Evolutionary conservation across 495 filamentous ascomycete species (phyloP).

Genomic region (Letharia columbiana): DNA sequence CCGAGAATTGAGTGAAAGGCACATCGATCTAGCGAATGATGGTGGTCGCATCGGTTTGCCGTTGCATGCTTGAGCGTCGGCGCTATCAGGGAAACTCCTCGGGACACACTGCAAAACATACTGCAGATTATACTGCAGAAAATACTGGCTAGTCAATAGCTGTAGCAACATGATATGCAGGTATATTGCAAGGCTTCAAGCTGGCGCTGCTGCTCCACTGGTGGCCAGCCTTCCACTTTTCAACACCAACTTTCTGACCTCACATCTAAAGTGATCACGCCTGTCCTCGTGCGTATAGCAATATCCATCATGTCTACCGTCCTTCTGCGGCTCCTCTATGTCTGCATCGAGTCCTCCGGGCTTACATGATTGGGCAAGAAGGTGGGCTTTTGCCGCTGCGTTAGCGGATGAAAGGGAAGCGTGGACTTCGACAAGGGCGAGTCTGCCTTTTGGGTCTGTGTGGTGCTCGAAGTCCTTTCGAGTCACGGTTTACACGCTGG

Average conservation of each 20-base stretch:
- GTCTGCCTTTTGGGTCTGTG: neutral
- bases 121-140: neutral
- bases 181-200: neutral
- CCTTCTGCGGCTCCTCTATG: neutral
- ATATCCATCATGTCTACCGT: neutral
- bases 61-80: neutral
- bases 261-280: neutral
- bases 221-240: neutral
- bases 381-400: neutral
- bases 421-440: neutral
- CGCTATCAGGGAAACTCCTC: neutral
- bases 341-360: neutral
- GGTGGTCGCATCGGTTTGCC: neutral
- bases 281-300: neutral
- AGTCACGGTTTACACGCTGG: neutral
- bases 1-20: conserved; percentile 35
- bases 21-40: neutral
- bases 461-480: neutral
- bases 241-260: neutral
- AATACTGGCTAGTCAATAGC: neutral
- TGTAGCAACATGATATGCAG: neutral
- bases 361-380: neutral
- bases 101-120: neutral
- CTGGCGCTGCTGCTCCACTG: neutral
- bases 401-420: neutral